phyloP scores from a whole-genome alignment of 2,329 filamentous ascomycete species.

The Myriosclerotinia scirpicola region DNA sequence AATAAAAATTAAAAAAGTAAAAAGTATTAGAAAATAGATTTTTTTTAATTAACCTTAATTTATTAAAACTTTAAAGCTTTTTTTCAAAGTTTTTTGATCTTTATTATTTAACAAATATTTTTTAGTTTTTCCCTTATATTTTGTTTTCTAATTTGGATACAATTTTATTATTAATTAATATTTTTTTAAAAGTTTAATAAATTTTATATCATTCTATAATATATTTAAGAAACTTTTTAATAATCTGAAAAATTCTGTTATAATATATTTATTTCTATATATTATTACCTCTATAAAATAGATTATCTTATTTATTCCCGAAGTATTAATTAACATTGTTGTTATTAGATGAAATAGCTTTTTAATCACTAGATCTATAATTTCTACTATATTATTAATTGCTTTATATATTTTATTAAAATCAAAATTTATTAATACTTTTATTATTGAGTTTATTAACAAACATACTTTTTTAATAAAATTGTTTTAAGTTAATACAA shows the following conservation, averaged over 20 bases:
- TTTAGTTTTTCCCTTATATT: background rate
- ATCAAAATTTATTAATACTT: too few species aligned
- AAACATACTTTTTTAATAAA: too few species aligned
- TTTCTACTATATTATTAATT: background rate
- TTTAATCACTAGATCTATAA: background rate
- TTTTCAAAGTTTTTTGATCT: background rate
- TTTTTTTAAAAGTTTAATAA: background rate
- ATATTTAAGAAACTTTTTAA: background rate
- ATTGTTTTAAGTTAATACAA: too few species aligned
- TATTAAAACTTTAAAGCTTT: background rate
- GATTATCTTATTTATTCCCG: background rate
- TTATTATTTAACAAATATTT: background rate
- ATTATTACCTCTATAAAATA: background rate
- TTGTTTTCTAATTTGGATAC: background rate
- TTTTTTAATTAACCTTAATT: background rate
- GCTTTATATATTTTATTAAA: too few species aligned
- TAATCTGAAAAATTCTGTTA: background rate
- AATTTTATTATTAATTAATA: background rate
- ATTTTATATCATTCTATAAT: background rate
- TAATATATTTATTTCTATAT: background rate
- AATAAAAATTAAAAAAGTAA: background rate
- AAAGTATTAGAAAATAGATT: background rate
- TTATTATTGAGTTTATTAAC: too few species aligned
- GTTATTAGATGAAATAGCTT: background rate
- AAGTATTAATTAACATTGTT: background rate